Percentiles rank a stretch among this genome's conserved stretches.
Evolutionary conservation across 306 rosid genomes (phyloP).

Genomic region (Comarum palustre): DNA sequence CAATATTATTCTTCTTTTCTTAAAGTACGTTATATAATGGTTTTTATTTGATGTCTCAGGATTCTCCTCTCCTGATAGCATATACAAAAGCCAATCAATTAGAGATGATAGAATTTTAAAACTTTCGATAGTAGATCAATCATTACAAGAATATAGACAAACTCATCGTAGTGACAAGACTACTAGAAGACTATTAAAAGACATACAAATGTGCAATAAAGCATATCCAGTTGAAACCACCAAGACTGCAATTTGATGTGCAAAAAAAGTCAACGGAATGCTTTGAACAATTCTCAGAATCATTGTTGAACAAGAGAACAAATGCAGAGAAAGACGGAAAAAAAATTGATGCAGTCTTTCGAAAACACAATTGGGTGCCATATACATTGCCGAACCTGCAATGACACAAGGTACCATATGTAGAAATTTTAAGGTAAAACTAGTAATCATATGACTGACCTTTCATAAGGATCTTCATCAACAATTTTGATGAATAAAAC

Average conservation of each 20-base stretch:
- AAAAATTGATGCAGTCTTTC: neutral
- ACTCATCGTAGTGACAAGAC: neutral
- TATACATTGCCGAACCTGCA: neutral
- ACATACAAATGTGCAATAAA: neutral
- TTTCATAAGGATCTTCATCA: constrained; percentile 2
- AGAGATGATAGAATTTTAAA: neutral
- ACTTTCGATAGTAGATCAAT: neutral
- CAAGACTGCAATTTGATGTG: neutral
- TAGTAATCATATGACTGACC: constrained; percentile 6
- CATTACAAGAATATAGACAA: neutral
- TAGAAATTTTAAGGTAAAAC: neutral
- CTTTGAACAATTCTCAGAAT: neutral
- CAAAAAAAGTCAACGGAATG: neutral
- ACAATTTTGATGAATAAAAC: too few species aligned
- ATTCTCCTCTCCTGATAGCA: constrained; percentile 10
- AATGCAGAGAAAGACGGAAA: neutral
- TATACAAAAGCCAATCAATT: neutral
- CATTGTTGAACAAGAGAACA: neutral
- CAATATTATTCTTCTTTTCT: constrained; percentile 25
- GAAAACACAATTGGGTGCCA: neutral
- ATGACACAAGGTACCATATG: neutral
- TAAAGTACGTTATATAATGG: constrained; percentile 20
- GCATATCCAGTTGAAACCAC: neutral
- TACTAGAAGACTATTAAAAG: neutral
- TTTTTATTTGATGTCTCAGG: constrained; percentile 4